Evolutionary conservation across 2,329 filamentous ascomycete species (phyloP), one percentile per base, ranked within the genome.

Genomic region (Chrysosporium queenslandicum): DNA sequence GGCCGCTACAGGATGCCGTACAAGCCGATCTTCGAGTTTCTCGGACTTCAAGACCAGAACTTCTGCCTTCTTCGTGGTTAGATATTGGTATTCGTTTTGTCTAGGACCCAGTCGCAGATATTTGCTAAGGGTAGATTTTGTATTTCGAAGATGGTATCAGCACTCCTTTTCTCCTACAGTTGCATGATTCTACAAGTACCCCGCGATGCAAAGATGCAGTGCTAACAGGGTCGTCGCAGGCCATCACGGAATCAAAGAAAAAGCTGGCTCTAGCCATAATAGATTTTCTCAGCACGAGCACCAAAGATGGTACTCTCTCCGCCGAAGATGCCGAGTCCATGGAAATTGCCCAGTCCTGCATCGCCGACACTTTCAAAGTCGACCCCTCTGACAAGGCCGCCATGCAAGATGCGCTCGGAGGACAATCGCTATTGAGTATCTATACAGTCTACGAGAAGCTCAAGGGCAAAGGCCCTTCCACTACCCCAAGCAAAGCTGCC

Each of bases 401-500:
- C 62, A 75, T 91, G 61, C 74, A 81, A 59, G 80, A 86, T 60
- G 88, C 90, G 60, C 76, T 94, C 59, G 90, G 89, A 64, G 80
- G 83, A 58, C 89, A 97, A 75, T 90, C 84, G 67, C 83, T 98
- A 56, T 78, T 89, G 56, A 83, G 85, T 69, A 94, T 98, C 73
- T 98, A 94, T 77, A 82, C 82, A 65, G 89, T 96, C 59, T 97
- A 96, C 73, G 92, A 98, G 74, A 95, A 94, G 73, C 80, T 96
- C 59, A 90, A 90, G 74, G 78, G 80, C 55, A 83, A 80, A 67
- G 40, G 39, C 18, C 75, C 73, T 9, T 62, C 70, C 12, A 63
- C 75, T 50, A 71, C 77, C 4, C 64, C 76, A 42, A 67, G 69
- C 23, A 53, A 63, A 55, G 65, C 65, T 53, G 65, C 68, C 50